Evolutionary conservation across 495 filamentous ascomycete species (phyloP).

Genomic region (Tirmania nivea): DNA sequence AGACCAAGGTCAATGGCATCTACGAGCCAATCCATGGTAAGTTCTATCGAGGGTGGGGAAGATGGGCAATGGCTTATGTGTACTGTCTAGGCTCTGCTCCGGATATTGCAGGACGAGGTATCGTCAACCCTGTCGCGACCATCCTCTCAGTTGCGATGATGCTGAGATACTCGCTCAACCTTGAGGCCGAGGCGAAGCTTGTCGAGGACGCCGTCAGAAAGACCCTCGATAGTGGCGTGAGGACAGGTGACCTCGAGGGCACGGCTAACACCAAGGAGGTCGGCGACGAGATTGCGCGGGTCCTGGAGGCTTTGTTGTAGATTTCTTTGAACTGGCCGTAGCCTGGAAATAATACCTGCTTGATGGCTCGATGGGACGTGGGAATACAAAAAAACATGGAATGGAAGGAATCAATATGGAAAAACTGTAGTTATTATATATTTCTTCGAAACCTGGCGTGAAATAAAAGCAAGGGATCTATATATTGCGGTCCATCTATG

Average conservation of each 20-base stretch:
- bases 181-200: constrained; percentile 45
- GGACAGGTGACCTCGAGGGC: constrained; percentile 65
- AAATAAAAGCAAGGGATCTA: too few relatives aligned
- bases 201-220: constrained; percentile 63
- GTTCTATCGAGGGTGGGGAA: constrained; percentile 14
- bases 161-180: constrained; percentile 68
- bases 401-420: too few relatives aligned
- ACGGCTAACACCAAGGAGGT: constrained; percentile 48
- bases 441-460: too few relatives aligned
- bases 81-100: constrained; percentile 31
- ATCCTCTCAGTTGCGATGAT: constrained; percentile 81
- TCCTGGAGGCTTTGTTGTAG: constrained; percentile 32
- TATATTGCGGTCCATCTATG: too few relatives aligned
- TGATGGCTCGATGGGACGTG: too few relatives aligned
- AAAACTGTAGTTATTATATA: too few relatives aligned
- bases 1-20: constrained; percentile 60
- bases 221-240: constrained; percentile 50
- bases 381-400: too few relatives aligned
- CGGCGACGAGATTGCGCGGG: constrained; percentile 57
- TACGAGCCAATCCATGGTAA: constrained; percentile 93
- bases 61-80: constrained; percentile 5
- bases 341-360: too few relatives aligned
- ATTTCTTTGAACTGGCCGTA: too few relatives aligned
- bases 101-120: constrained; percentile 66
- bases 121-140: constrained; percentile 69